Conservation (phyloP, 2,329 filamentous ascomycete genomes). For the Sclerotinia nivalis region DNA sequence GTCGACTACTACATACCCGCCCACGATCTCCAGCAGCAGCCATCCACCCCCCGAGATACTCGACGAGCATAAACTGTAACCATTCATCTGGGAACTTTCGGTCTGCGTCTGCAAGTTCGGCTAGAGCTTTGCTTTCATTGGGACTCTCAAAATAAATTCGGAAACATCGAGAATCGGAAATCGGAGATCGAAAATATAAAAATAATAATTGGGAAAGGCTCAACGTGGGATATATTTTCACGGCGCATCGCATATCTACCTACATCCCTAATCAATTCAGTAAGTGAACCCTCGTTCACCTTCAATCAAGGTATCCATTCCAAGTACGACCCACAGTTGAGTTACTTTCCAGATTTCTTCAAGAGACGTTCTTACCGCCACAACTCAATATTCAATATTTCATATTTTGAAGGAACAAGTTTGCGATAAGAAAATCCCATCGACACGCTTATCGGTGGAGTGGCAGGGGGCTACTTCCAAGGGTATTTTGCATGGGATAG, state of each 20-base stretch:
- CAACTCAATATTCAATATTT: constrained; percentile 4
- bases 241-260: constrained; percentile 3
- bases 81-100: constrained; percentile 25
- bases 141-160: constrained; percentile 17
- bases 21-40: constrained; percentile 32
- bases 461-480: not conserved
- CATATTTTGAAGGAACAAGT: not conserved
- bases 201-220: not conserved
- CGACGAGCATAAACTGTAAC: constrained; percentile 27
- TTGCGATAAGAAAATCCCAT: constrained; percentile 16
- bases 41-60: constrained; percentile 26
- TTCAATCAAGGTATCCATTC: constrained; percentile 2
- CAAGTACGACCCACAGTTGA: not conserved
- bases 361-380: not conserved
- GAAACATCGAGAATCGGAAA: constrained; percentile 9
- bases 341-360: not conserved
- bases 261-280: not conserved
- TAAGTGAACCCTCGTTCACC: not conserved
- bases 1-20: constrained; percentile 33
- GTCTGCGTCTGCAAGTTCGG: constrained; percentile 20
- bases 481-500: constrained; percentile 14
- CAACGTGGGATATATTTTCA: constrained; percentile 3
- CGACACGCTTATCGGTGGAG: constrained; percentile 8
- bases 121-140: constrained; percentile 24
- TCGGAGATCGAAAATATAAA: constrained; percentile 7